Evolutionary conservation across 225 moss, liverwort and hornwort genomes (phyloP).

Genomic region (Asterella californica): DNA sequence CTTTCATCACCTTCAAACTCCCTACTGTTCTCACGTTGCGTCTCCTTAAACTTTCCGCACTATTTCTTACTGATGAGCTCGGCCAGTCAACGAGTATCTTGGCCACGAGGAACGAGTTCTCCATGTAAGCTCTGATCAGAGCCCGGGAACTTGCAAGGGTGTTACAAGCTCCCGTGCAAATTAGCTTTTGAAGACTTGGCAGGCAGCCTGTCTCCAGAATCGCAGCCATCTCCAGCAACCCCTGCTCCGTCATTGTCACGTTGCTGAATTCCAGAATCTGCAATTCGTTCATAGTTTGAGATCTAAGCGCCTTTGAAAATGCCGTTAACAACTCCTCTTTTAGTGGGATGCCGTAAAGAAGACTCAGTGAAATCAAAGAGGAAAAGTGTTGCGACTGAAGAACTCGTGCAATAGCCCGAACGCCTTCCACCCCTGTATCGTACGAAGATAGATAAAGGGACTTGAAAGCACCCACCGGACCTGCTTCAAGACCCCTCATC

Average conservation of each 20-base stretch:
- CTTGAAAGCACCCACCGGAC: slow-evolving; percentile 2
- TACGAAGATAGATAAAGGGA: slow-evolving; percentile 3
- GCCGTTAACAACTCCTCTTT: background rate
- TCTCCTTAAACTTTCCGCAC: slow-evolving; percentile 10
- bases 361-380: background rate
- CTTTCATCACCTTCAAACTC: slow-evolving; percentile 5
- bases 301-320: background rate
- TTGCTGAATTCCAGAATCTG: slow-evolving; percentile 7
- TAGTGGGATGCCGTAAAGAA: background rate
- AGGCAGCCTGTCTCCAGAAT: slow-evolving; percentile 11
- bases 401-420: background rate
- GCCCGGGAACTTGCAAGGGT: background rate
- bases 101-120: slow-evolving; percentile 6
- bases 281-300: slow-evolving; percentile 8
- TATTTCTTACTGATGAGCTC: background rate
- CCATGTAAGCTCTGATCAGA: slow-evolving; percentile 11
- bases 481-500: slow-evolving; percentile 17
- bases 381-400: background rate
- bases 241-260: background rate
- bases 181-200: slow-evolving; percentile 6
- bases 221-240: slow-evolving; percentile 10
- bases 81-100: slow-evolving; percentile 9
- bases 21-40: slow-evolving; percentile 4
- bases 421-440: slow-evolving; percentile 5
- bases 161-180: background rate